Evolutionary conservation across 2,329 filamentous ascomycete genomes (phyloP).

Genomic region (Colletotrichum salicis): DNA sequence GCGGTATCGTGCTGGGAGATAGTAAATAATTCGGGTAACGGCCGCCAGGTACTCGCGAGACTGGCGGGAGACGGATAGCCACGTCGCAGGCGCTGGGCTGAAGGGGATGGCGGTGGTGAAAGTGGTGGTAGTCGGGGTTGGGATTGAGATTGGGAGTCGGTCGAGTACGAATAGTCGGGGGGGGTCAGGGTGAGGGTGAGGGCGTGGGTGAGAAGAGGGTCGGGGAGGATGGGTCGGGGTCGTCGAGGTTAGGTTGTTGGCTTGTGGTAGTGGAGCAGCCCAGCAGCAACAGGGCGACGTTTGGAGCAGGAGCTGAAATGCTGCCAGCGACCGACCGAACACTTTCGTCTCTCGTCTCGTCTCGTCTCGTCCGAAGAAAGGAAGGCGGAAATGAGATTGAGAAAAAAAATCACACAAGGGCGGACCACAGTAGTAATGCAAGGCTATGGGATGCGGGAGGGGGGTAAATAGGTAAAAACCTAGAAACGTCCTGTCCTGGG

Average conservation of each 20-base stretch:
- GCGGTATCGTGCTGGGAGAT: conserved; percentile 30
- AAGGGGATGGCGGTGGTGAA: conserved; percentile 25
- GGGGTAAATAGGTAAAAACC: conserved; percentile 1
- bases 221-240: conserved; percentile 31
- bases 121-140: conserved; percentile 12
- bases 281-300: conserved; percentile 16
- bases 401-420: neutral
- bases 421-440: neutral
- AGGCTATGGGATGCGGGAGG: conserved; percentile 14
- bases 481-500: neutral
- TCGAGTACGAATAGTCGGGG: conserved; percentile 32
- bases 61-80: conserved; percentile 28
- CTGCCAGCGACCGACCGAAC: conserved; percentile 17
- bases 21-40: conserved; percentile 28
- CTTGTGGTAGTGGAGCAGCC: conserved; percentile 29
- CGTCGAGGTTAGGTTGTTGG: conserved; percentile 33
- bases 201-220: conserved; percentile 28
- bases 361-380: conserved; percentile 3
- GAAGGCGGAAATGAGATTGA: neutral
- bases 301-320: conserved; percentile 28
- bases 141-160: conserved; percentile 22
- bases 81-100: conserved; percentile 33
- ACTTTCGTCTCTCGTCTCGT: neutral
- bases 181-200: conserved; percentile 27
- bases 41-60: conserved; percentile 32